Conservation (phyloP, 495 filamentous ascomycete species). For the Oleoguttula mirabilis region DNA sequence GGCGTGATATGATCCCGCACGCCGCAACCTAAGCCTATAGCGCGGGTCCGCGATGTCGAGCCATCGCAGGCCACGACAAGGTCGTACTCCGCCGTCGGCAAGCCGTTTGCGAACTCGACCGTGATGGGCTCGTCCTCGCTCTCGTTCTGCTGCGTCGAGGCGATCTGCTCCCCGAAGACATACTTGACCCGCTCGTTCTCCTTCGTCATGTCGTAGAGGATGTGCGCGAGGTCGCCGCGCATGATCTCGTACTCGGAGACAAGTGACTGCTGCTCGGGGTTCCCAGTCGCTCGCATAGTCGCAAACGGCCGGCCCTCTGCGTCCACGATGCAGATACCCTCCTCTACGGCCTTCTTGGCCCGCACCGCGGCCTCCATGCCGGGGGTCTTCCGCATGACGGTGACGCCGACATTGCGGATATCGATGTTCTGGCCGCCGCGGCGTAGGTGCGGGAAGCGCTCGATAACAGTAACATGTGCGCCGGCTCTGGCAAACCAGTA, state of each 20-base stretch:
- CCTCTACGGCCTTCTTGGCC: slow-evolving; percentile 28
- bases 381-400: slow-evolving; percentile 38
- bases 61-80: slow-evolving; percentile 41
- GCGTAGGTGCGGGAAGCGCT: slow-evolving; percentile 36
- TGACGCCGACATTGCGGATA: slow-evolving; percentile 34
- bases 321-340: slow-evolving; percentile 37
- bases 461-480: slow-evolving; percentile 40
- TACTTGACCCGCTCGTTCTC: slow-evolving; percentile 33
- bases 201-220: slow-evolving; percentile 36
- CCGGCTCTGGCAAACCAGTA: slow-evolving; percentile 41
- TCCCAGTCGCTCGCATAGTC: slow-evolving; percentile 33
- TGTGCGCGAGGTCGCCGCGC: slow-evolving; percentile 39
- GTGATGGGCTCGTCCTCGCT: slow-evolving; percentile 26
- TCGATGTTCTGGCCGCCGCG: slow-evolving; percentile 42
- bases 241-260: slow-evolving; percentile 47
- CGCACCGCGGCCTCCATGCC: slow-evolving; percentile 38
- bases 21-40: slow-evolving; percentile 33
- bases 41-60: slow-evolving; percentile 37
- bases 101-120: slow-evolving; percentile 31
- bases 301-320: slow-evolving; percentile 28
- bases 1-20: slow-evolving; percentile 31
- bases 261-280: slow-evolving; percentile 33
- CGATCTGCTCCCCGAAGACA: slow-evolving; percentile 34
- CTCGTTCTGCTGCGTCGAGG: slow-evolving; percentile 22
- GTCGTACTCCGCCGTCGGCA: slow-evolving; percentile 32